These are phyloP conservation scores for Blumeria hordei DNA, from an alignment of 2,329 filamentous ascomycete genomes.

Conservation along the genomic window DNA sequence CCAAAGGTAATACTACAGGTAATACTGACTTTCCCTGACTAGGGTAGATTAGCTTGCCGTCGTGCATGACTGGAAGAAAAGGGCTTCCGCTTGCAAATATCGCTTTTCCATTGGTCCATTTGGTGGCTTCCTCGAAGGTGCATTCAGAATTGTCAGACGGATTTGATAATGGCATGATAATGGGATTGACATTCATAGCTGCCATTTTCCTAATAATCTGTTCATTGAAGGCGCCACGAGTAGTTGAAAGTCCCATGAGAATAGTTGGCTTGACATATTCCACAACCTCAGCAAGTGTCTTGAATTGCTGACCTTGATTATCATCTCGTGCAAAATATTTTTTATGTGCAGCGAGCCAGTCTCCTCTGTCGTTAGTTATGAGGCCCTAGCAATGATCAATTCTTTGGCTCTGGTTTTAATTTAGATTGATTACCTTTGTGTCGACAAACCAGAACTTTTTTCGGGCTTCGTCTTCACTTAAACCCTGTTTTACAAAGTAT, in stretches of 20 bases:
- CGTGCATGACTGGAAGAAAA: conserved; percentile 44
- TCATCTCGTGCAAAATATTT: conserved; percentile 17
- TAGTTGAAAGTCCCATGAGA: conserved; percentile 62
- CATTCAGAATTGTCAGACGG: conserved; percentile 67
- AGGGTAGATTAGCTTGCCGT: conserved; percentile 23
- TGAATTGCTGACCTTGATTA: conserved; percentile 20
- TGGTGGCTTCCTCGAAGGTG: conserved; percentile 46
- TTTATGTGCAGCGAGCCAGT: conserved; percentile 43
- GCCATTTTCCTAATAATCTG: conserved; percentile 54
- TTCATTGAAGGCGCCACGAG: conserved; percentile 50
- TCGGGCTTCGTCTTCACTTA: conserved; percentile 46
- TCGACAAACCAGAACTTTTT: conserved; percentile 52
- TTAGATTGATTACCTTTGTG: conserved; percentile 18
- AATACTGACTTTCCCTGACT: conserved; percentile 22
- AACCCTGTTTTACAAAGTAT: conserved; percentile 40
- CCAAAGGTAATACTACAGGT: neutral
- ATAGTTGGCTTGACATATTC: conserved; percentile 53
- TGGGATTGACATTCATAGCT: conserved; percentile 40
- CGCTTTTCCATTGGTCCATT: conserved; percentile 54
- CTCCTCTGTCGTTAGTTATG: conserved; percentile 44
- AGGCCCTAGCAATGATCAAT: conserved; percentile 25
- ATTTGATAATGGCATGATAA: conserved; percentile 62
- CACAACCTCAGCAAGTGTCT: conserved; percentile 41
- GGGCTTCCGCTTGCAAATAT: conserved; percentile 68
- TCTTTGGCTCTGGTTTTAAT: neutral